Evolutionary conservation across 176 grass and related monocot species (phyloP), one percentile per base, ranked within the genome.

Genomic region (Avena atlantica): DNA sequence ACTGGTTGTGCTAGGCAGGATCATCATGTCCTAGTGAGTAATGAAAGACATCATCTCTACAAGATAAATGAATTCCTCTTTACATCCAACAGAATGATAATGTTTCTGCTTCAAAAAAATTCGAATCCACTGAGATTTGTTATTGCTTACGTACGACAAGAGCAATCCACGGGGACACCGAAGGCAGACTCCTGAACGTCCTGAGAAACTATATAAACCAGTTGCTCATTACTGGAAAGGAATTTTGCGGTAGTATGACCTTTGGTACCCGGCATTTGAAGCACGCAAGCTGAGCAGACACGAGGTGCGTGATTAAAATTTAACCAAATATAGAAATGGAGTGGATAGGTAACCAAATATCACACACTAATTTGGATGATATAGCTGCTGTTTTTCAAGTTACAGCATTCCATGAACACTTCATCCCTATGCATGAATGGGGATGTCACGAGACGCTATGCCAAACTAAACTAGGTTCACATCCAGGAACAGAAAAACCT

Each of bases 401-500:
- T 52, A 76, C 25, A 81, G 23, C 12, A 42, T 31, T 61, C 78
- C 81, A 58, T 48, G 4, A 74, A 24, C 14, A 69, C 62, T 36
- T 76, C 81, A 36, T 17, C 6, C n/a, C 74, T 69, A 23, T 58
- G 48, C 37, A 63, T 57, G n/a, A 81, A 85, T 63, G 27, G 23
- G 12, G 87, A 86, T 58, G 29, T 71, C 90, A 84, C 60, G 79
- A 88, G 81, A 84, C 66, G 49, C 67, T 81, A 88, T 60, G 23
- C 61, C 70, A 88, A 85, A 80, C 70, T 64, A 31, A 31, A 44
- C 64, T 53, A 80, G 70, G 81, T 85, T 85, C 81, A 79, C 82
- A 85, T 45, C 40, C 60, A 64, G 51, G 16, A 85, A 88, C 25
- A 14, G 31, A 37, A 80, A 85, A 90, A 82, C 76, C 60, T 81